phyloP scores from a whole-genome alignment of 2,329 filamentous ascomycete species.

The Penicillium expansum region DNA sequence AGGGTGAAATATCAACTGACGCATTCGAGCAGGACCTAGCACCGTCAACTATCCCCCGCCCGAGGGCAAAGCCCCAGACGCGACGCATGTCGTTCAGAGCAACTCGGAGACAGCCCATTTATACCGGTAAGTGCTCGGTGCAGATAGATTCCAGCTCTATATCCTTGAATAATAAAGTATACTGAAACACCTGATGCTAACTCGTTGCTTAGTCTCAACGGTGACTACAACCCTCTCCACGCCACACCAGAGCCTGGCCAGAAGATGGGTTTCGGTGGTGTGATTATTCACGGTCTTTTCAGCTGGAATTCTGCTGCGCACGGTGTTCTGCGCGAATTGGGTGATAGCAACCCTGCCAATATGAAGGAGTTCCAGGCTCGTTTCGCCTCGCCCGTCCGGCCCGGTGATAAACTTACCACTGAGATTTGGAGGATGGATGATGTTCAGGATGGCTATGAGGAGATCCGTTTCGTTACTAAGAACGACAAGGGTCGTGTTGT shows the following conservation, averaged over 20 bases:
- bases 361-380: conserved; percentile 85
- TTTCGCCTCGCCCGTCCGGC: conserved; percentile 80
- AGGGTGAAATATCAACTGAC: conserved; percentile 5
- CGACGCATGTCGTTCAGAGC: conserved; percentile 67
- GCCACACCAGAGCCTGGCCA: conserved; percentile 78
- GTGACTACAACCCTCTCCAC: conserved; percentile 92
- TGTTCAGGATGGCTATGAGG: conserved; percentile 64
- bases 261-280: conserved; percentile 87
- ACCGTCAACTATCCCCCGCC: conserved; percentile 76
- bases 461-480: conserved; percentile 75
- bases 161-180: background rate
- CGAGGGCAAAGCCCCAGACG: conserved; percentile 67
- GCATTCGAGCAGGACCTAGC: conserved; percentile 54
- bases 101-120: conserved; percentile 69
- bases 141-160: background rate
- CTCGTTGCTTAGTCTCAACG: conserved; percentile 63
- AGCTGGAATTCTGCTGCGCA: conserved; percentile 80
- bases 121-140: conserved; percentile 55
- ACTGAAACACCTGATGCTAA: background rate
- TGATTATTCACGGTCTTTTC: conserved; percentile 86
- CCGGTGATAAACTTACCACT: conserved; percentile 76
- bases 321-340: conserved; percentile 68
- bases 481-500: conserved; percentile 80
- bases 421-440: conserved; percentile 78
- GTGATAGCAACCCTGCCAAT: conserved; percentile 74